phyloP scores from a whole-genome alignment of 2,329 filamentous ascomycete species.

The Cladosporium sp. region DNA sequence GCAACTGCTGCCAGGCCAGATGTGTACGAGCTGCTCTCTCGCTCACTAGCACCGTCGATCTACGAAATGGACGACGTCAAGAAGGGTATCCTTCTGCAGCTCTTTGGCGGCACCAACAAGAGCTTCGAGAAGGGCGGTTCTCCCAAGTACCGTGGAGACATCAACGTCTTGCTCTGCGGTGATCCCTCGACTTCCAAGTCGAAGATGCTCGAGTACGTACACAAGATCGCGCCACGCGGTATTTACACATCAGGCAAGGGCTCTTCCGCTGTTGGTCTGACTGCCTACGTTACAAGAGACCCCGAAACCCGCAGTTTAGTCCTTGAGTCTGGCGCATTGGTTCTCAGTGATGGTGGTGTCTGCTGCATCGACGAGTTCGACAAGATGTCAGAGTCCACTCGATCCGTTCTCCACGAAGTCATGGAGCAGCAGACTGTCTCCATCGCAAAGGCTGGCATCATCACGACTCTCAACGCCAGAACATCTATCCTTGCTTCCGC shows the following conservation, averaged over 20 bases:
- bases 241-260: conserved; percentile 77
- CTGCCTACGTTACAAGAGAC: conserved; percentile 74
- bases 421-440: conserved; percentile 81
- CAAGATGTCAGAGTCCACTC: conserved; percentile 75
- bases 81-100: conserved; percentile 93
- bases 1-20: conserved; percentile 77
- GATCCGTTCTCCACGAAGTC: conserved; percentile 75
- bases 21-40: conserved; percentile 87
- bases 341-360: conserved; percentile 72
- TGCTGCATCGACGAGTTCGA: conserved; percentile 81
- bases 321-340: conserved; percentile 71
- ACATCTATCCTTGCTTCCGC: conserved; percentile 95
- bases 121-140: conserved; percentile 95
- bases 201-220: conserved; percentile 88
- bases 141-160: conserved; percentile 93
- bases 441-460: conserved; percentile 76
- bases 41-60: conserved; percentile 89
- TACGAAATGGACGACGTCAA: conserved; percentile 99
- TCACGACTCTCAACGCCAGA: conserved; percentile 87
- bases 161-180: conserved; percentile 94
- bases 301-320: conserved; percentile 73
- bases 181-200: conserved; percentile 97
- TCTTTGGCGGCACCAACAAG: conserved; percentile 98
- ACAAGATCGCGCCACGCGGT: conserved; percentile 92
- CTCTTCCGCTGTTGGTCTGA: conserved; percentile 73